Percentiles rank a stretch among this genome's conserved stretches.
Conservation (phyloP, 164 flowering plant genomes). For the Tinospora cordifolia region DNA sequence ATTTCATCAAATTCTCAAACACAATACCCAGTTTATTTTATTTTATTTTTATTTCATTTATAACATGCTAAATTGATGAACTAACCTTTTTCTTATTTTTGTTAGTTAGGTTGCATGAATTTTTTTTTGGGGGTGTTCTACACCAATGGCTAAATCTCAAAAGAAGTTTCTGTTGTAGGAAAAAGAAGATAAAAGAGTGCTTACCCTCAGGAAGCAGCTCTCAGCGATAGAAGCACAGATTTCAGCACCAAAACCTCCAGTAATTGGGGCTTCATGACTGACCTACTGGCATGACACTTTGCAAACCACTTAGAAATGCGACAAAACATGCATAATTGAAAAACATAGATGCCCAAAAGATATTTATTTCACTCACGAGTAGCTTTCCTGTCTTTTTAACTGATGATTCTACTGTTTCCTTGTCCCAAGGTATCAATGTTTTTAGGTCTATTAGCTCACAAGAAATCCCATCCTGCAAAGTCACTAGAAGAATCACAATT, state of each 20-base stretch:
- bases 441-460: constrained; percentile 87
- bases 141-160: neutral
- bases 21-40: no score
- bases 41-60: no score
- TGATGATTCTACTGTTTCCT: constrained; percentile 89
- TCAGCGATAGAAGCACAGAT: constrained; percentile 84
- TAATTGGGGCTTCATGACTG: constrained; percentile 97
- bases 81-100: no score
- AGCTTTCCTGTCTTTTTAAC: constrained; percentile 90
- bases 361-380: constrained; percentile 48
- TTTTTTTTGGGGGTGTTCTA: no score
- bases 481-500: constrained; percentile 4
- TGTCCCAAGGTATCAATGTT: constrained; percentile 94
- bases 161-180: neutral
- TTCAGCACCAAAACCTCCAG: constrained; percentile 99
- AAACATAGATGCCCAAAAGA: neutral
- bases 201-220: constrained; percentile 86
- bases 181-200: neutral
- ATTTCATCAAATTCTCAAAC: no score
- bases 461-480: constrained; percentile 81
- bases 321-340: neutral
- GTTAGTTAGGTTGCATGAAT: no score
- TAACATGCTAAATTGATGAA: no score
- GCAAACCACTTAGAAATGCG: constrained; percentile 5
- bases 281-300: constrained; percentile 37